Evolutionary conservation across 441 rosid species (phyloP).

Genomic region (Breynia disticha): DNA sequence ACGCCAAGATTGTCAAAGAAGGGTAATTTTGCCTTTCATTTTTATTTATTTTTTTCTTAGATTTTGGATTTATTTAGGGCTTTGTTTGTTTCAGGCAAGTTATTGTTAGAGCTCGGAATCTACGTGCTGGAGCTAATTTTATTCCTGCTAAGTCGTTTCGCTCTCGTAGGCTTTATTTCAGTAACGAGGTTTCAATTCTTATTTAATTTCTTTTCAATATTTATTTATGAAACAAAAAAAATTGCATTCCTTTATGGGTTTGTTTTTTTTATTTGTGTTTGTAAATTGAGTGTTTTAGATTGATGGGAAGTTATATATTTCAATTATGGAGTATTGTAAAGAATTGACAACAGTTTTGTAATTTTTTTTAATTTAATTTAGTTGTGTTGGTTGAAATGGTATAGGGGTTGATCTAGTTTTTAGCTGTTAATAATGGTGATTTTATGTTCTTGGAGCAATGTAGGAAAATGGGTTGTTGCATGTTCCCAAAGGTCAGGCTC

Average conservation of each 20-base stretch:
- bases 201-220: neutral
- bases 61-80: neutral
- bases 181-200: constrained; percentile 58
- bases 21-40: constrained; percentile 27
- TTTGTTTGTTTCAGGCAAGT: constrained; percentile 80
- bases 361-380: no score
- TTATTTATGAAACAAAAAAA: no score
- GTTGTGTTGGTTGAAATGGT: no score
- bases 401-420: no score
- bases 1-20: constrained; percentile 75
- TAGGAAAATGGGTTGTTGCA: constrained; percentile 85
- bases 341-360: no score
- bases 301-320: no score
- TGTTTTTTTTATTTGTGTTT: no score
- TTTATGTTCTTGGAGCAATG: neutral
- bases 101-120: constrained; percentile 77
- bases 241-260: no score
- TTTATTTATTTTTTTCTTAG: neutral
- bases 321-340: no score
- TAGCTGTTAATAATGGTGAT: neutral
- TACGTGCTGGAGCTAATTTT: constrained; percentile 79
- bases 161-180: constrained; percentile 63
- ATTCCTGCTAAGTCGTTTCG: constrained; percentile 82
- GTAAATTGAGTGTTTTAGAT: no score
- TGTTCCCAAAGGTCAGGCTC: constrained; percentile 80